phyloP scores from a whole-genome alignment of 2,329 filamentous ascomycete species.

The Purpureocillium takamizusanense region DNA sequence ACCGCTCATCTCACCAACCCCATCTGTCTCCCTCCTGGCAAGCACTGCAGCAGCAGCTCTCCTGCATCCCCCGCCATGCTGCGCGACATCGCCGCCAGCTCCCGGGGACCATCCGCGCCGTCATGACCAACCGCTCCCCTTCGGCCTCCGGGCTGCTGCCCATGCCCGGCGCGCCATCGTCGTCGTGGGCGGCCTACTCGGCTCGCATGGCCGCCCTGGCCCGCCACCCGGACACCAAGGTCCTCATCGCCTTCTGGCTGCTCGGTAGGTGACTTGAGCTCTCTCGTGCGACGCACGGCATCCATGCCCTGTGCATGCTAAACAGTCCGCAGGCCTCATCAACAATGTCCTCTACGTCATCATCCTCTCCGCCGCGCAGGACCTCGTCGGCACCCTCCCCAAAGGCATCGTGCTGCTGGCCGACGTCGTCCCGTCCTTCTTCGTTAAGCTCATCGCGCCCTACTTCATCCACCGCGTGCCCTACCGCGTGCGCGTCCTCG shows the following conservation, averaged over 20 bases:
- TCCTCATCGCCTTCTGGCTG: conserved; percentile 81
- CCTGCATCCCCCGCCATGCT: background rate
- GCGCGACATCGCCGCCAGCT: background rate
- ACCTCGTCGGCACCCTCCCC: conserved; percentile 85
- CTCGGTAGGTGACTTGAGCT: conserved; percentile 56
- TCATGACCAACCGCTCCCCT: conserved; percentile 28
- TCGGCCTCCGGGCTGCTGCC: conserved; percentile 41
- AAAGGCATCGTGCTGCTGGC: conserved; percentile 90
- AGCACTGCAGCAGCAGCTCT: too few relatives aligned
- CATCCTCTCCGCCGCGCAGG: conserved; percentile 88
- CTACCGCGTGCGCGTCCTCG: conserved; percentile 64
- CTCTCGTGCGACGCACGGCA: too few relatives aligned
- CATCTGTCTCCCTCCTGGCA: background rate
- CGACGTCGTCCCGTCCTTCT: conserved; percentile 83
- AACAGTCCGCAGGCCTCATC: conserved; percentile 46
- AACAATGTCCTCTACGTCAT: conserved; percentile 98
- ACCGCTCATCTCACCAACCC: background rate
- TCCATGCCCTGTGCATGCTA: too few relatives aligned
- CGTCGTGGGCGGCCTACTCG: conserved; percentile 67
- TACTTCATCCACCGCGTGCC: conserved; percentile 89
- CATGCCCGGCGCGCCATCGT: conserved; percentile 46
- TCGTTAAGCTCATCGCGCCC: conserved; percentile 79
- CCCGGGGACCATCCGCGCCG: background rate
- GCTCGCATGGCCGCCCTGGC: conserved; percentile 57
- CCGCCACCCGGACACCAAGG: conserved; percentile 57